Percentiles rank a stretch among this genome's conserved stretches.
Conservation (phyloP, 1,139 yeast species). For the Candida dubliniensis region DNA sequence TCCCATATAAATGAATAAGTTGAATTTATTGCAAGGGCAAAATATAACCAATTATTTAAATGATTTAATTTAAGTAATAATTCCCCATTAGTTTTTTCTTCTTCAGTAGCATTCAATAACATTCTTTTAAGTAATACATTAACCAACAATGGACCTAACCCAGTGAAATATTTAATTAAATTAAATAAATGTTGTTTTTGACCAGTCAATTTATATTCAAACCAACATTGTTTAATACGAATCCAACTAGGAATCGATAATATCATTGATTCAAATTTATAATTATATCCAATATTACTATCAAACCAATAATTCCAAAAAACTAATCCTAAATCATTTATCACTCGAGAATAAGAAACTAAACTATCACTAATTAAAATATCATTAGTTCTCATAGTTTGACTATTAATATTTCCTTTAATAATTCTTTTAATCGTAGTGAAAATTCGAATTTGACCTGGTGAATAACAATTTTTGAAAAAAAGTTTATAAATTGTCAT, state of each 20-base stretch:
- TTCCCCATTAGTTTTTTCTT: constrained; percentile 11
- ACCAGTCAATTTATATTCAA: constrained; percentile 58
- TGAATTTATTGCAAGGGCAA: constrained; percentile 61
- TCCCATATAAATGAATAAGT: constrained; percentile 87
- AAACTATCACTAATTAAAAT: constrained; percentile 78
- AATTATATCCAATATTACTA: constrained; percentile 27
- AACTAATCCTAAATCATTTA: constrained; percentile 65
- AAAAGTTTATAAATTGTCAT: constrained; percentile 20
- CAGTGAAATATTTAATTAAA: constrained; percentile 69
- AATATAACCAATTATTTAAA: constrained; percentile 47
- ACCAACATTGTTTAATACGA: constrained; percentile 77
- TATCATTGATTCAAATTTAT: constrained; percentile 46
- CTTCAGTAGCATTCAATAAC: constrained; percentile 10
- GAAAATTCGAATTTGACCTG: constrained; percentile 46
- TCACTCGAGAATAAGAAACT: constrained; percentile 73
- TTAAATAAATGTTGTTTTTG: constrained; percentile 62
- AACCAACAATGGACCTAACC: constrained; percentile 61
- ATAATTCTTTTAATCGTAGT: constrained; percentile 55
- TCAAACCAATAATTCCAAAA: constrained; percentile 32
- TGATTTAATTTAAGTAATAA: constrained; percentile 14
- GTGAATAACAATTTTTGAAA: constrained; percentile 12
- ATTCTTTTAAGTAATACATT: constrained; percentile 37
- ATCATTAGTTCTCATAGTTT: constrained; percentile 68
- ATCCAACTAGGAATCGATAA: constrained; percentile 66
- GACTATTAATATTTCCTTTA: constrained; percentile 55